These are phyloP conservation scores for Wallacemonas rigidus DNA, from an alignment of 208 protist species.

Conservation along the genomic window DNA sequence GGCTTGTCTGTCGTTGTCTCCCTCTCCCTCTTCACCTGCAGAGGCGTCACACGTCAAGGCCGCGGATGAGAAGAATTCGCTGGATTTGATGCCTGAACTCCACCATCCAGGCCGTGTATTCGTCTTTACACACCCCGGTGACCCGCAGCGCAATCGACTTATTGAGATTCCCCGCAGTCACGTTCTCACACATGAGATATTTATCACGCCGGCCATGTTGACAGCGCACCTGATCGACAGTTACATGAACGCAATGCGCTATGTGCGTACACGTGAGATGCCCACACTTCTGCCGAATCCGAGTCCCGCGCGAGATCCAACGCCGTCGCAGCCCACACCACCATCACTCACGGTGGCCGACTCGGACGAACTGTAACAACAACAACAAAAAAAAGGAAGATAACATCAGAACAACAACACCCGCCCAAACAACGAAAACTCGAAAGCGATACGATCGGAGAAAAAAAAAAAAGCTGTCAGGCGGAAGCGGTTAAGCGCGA, in stretches of 20 bases:
- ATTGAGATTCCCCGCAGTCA: conserved; percentile 62
- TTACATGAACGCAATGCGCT: conserved; percentile 34
- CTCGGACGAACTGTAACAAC: background rate
- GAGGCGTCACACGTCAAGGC: too few species aligned
- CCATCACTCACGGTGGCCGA: background rate
- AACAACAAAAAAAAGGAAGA: background rate
- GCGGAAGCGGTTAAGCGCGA: too few species aligned
- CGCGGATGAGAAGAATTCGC: background rate
- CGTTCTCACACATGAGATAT: conserved; percentile 53
- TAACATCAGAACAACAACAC: too few species aligned
- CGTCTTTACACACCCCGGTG: conserved; percentile 52
- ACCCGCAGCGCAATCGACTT: conserved; percentile 40
- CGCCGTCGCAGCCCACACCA: background rate
- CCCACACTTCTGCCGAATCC: background rate
- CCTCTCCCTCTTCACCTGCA: too few species aligned
- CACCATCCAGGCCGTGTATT: conserved; percentile 61
- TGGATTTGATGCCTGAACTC: conserved; percentile 52
- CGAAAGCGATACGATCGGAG: background rate
- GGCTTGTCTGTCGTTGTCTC: too few species aligned
- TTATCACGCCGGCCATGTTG: conserved; percentile 56
- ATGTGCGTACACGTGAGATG: conserved; percentile 14
- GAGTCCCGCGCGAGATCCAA: background rate
- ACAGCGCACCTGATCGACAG: conserved; percentile 45
- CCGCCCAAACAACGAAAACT: too few species aligned
- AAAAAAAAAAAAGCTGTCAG: background rate